phyloP scores from a whole-genome alignment of 768 basidiomycete species.

The Pulveroboletus sp. region DNA sequence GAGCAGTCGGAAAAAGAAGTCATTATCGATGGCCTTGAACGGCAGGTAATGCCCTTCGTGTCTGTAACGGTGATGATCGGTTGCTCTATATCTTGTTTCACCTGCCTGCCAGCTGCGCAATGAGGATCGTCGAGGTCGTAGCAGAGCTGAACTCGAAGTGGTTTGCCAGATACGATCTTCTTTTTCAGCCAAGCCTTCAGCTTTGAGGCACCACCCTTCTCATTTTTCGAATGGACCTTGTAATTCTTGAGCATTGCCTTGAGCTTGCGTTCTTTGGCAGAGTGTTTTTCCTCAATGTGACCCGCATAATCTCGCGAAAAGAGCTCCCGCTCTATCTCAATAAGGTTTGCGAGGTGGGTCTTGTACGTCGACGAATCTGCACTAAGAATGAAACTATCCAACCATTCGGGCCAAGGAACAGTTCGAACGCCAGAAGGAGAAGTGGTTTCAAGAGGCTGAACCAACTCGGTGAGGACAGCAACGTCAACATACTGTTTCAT shows the following conservation, averaged over 20 bases:
- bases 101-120: constrained; percentile 39
- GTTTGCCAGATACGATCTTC: constrained; percentile 46
- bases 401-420: constrained; percentile 40
- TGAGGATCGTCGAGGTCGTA: constrained; percentile 39
- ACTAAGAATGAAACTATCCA: constrained; percentile 36
- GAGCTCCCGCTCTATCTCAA: constrained; percentile 35
- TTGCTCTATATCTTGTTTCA: constrained; percentile 25
- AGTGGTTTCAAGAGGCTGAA: constrained; percentile 17
- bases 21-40: constrained; percentile 6
- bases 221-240: constrained; percentile 33
- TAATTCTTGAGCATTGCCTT: constrained; percentile 43
- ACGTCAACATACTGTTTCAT: constrained; percentile 16
- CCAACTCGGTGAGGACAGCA: constrained; percentile 18
- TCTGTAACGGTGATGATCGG: constrained; percentile 23
- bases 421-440: constrained; percentile 24
- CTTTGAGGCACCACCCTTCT: constrained; percentile 42
- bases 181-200: constrained; percentile 65
- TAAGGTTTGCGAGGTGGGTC: constrained; percentile 32
- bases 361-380: constrained; percentile 37
- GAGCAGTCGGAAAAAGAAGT: constrained; percentile 6
- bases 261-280: constrained; percentile 35
- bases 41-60: constrained; percentile 19
- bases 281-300: constrained; percentile 24
- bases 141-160: constrained; percentile 37
- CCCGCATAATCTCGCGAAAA: constrained; percentile 21